Conservation (phyloP, 169 alveolate species). For the Eimeria brunetti region DNA sequence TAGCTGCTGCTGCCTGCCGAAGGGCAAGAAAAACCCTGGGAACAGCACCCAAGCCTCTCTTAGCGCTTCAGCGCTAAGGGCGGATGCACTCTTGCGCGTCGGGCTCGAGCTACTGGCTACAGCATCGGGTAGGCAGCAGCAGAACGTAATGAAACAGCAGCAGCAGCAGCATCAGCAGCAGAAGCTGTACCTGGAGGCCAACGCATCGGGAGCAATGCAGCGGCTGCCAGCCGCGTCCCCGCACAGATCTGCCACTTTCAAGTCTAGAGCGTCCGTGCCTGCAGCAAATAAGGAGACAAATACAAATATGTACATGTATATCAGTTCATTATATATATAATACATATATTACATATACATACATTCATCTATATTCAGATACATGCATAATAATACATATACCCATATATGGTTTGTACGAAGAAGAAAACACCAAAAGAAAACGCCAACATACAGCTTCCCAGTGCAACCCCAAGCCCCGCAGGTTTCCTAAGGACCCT, state of each 20-base stretch:
- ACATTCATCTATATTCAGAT: neutral
- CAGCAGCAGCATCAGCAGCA: neutral
- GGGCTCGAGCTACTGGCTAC: neutral
- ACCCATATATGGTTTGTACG: too few relatives aligned
- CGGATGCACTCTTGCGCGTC: neutral
- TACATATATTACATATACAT: neutral
- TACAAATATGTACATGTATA: neutral
- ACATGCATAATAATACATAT: too few relatives aligned
- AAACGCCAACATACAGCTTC: neutral
- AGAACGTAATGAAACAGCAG: neutral
- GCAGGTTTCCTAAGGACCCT: neutral
- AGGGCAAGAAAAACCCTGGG: neutral
- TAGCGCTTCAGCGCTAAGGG: neutral
- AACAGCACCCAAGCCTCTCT: neutral
- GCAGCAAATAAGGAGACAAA: neutral
- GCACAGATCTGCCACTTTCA: conserved; percentile 83
- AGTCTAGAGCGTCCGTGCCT: conserved; percentile 82
- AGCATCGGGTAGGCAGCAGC: neutral
- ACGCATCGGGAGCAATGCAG: conserved; percentile 85
- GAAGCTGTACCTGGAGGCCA: conserved; percentile 87
- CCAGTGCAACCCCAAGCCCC: neutral
- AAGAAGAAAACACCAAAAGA: too few relatives aligned
- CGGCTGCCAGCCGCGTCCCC: conserved; percentile 85
- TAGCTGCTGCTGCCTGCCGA: neutral
- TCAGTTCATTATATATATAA: neutral